Evolutionary conservation across 306 rosid genomes (phyloP).

Genomic region (Lathyrus sativus): DNA sequence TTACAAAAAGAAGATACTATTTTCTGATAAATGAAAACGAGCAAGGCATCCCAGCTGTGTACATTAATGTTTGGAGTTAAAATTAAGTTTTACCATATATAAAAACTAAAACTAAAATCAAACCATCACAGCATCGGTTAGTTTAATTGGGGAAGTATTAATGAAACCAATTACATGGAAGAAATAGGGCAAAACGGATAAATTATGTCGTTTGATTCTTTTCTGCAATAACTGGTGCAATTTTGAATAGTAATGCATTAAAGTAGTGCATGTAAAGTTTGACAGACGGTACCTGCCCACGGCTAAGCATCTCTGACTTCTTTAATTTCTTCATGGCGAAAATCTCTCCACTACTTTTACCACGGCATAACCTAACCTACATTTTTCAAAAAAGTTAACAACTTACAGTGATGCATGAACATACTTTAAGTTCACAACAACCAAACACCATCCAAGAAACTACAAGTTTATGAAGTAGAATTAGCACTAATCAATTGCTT

Average conservation of each 20-base stretch:
- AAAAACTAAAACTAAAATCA: neutral
- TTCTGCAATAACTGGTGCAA: neutral
- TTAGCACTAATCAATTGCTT: conserved; percentile 7
- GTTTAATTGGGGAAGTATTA: conserved; percentile 21
- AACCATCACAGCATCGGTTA: conserved; percentile 14
- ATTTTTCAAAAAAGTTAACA: conserved; percentile 22
- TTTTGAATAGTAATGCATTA: conserved; percentile 13
- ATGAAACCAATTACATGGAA: conserved; percentile 27
- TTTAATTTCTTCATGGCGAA: conserved; percentile 96
- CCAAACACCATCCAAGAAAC: conserved; percentile 17
- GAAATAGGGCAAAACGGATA: conserved; percentile 21
- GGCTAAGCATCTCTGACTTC: conserved; percentile 99
- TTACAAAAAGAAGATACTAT: conserved; percentile 16
- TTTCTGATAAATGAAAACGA: conserved; percentile 25
- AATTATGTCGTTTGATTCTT: conserved; percentile 4
- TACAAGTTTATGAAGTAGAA: neutral
- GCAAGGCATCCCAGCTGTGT: conserved; percentile 25
- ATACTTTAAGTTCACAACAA: neutral
- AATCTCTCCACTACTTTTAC: conserved; percentile 78
- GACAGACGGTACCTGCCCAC: conserved; percentile 81
- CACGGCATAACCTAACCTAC: conserved; percentile 93
- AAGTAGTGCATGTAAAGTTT: conserved; percentile 17
- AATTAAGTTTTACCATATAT: conserved; percentile 29
- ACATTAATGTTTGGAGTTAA: conserved; percentile 19
- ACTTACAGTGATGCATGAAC: neutral